Percentiles rank a stretch among this genome's conserved stretches.
Conservation (phyloP, 768 basidiomycete genomes). For the Tricholoma flavovirens region DNA sequence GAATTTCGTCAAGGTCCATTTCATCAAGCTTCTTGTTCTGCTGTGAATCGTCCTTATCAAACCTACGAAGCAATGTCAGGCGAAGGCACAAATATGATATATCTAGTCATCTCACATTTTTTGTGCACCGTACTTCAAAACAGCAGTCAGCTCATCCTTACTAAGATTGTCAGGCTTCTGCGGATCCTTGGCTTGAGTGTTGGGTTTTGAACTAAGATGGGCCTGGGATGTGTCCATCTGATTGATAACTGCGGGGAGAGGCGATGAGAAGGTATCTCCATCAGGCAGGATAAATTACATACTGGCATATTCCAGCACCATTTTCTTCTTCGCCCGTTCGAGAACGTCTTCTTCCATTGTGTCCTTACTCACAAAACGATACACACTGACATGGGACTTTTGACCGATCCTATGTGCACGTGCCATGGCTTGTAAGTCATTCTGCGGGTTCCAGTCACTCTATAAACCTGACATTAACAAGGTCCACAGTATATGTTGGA, state of each 20-base stretch:
- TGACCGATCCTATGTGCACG: conserved; percentile 98
- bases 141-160: conserved; percentile 95
- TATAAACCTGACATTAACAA: conserved; percentile 25
- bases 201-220: conserved; percentile 80
- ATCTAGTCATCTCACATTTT: conserved; percentile 64
- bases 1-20: conserved; percentile 98
- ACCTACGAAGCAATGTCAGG: conserved; percentile 44
- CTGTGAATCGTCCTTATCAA: conserved; percentile 92
- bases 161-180: conserved; percentile 79
- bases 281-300: conserved; percentile 22
- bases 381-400: conserved; percentile 97
- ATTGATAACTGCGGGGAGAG: conserved; percentile 74
- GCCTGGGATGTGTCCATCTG: conserved; percentile 99
- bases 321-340: conserved; percentile 97
- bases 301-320: conserved; percentile 99
- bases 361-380: conserved; percentile 97
- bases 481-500: neutral
- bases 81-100: neutral
- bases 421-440: conserved; percentile 98
- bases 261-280: conserved; percentile 6
- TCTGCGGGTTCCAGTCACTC: conserved; percentile 99
- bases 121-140: conserved; percentile 97
- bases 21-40: conserved; percentile 96
- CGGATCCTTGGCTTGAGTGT: conserved; percentile 53
- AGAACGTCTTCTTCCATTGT: conserved; percentile 99